A percentile compares a stretch with the other conserved stretches of the same genome.
phyloP scores from a whole-genome alignment of 108 stramenopile species.

The Seminavis robusta region DNA sequence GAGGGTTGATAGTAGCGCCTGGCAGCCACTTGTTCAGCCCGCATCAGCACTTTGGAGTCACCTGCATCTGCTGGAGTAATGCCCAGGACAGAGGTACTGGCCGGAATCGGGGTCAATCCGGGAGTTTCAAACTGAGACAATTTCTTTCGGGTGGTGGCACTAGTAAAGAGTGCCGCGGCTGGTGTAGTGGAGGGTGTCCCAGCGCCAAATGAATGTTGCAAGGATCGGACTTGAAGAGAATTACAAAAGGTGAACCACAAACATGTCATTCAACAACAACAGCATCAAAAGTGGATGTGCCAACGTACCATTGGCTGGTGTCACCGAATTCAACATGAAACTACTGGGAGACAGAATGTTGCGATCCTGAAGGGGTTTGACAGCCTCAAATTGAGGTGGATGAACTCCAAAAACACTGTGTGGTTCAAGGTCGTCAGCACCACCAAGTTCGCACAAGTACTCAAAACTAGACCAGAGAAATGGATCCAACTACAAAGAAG shows the following conservation, averaged over 20 bases:
- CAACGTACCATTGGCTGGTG: too few species aligned
- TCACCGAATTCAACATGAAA: too few species aligned
- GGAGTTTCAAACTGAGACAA: slow-evolving; percentile 50
- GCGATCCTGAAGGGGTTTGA: too few species aligned
- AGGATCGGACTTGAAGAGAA: too few species aligned
- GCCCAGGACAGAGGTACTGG: not conserved
- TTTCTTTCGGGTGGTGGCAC: too few species aligned
- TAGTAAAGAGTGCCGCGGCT: too few species aligned
- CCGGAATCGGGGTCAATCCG: slow-evolving; percentile 56
- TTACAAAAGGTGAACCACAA: too few species aligned
- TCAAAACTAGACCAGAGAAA: slow-evolving; percentile 82
- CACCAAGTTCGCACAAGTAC: slow-evolving; percentile 81
- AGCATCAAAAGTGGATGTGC: too few species aligned
- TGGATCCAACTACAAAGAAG: slow-evolving; percentile 62
- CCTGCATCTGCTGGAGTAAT: not conserved
- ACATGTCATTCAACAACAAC: too few species aligned
- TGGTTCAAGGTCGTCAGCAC: slow-evolving; percentile 53
- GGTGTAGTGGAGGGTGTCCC: not conserved
- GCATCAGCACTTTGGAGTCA: slow-evolving; percentile 10
- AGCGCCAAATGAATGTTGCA: slow-evolving; percentile 1
- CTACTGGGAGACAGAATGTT: too few species aligned
- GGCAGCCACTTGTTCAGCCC: slow-evolving; percentile 51
- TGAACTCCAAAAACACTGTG: too few species aligned
- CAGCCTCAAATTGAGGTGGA: too few species aligned
- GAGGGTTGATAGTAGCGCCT: slow-evolving; percentile 48